phyloP scores from a whole-genome alignment of 1,139 yeast genomes.

The Blastobotrys persicus region DNA sequence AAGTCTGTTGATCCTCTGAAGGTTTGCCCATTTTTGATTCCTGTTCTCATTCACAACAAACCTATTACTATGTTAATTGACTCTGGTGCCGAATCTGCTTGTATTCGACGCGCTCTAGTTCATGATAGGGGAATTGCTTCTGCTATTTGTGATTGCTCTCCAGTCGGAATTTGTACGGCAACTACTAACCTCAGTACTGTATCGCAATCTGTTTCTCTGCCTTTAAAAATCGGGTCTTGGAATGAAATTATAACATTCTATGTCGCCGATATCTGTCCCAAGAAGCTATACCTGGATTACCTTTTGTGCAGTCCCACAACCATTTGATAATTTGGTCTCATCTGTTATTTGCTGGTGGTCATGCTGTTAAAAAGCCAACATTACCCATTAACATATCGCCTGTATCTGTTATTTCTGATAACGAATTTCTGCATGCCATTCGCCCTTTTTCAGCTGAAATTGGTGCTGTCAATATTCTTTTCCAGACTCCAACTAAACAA shows the following conservation, averaged over 20 bases:
- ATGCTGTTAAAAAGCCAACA: neutral
- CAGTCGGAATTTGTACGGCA: neutral
- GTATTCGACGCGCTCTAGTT: neutral
- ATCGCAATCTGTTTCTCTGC: neutral
- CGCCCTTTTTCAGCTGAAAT: neutral
- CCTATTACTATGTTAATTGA: neutral
- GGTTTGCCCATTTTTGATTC: neutral
- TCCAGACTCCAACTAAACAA: neutral
- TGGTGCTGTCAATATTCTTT: neutral
- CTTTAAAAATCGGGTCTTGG: constrained; percentile 2
- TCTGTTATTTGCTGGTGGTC: neutral
- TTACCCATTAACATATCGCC: too few species aligned
- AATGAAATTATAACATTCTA: neutral
- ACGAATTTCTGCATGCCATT: neutral
- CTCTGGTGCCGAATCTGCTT: constrained; percentile 3
- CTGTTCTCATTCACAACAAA: neutral
- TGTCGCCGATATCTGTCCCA: constrained; percentile 1
- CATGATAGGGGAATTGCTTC: neutral
- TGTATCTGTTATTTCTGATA: neutral
- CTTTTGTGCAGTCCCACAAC: neutral
- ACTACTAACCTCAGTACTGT: neutral
- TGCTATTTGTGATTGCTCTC: neutral
- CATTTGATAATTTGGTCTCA: constrained; percentile 1
- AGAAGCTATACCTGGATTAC: neutral
- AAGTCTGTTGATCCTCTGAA: neutral